Conservation (phyloP, 805 yeast genomes). For the Phaffomyces antillensis region DNA sequence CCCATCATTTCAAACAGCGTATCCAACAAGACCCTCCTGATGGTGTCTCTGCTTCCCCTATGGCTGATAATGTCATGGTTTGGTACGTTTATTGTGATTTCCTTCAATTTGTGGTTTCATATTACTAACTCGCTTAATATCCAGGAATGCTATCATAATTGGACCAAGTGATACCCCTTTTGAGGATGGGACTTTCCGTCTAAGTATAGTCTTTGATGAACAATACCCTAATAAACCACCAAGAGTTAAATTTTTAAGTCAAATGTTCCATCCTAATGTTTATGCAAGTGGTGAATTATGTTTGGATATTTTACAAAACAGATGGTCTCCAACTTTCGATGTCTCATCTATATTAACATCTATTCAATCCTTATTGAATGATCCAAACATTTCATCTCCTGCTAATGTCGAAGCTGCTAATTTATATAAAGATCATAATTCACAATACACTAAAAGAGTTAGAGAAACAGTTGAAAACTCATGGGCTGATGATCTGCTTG, state of each 20-base stretch:
- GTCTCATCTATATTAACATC: constrained; percentile 93
- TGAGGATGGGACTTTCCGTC: constrained; percentile 93
- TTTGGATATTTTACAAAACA: constrained; percentile 88
- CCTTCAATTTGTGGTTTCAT: not conserved
- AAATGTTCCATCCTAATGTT: constrained; percentile 97
- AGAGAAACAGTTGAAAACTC: constrained; percentile 91
- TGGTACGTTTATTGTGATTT: constrained; percentile 33
- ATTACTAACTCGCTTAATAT: constrained; percentile 7
- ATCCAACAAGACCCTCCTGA: constrained; percentile 98
- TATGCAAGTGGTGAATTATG: constrained; percentile 94
- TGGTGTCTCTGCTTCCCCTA: constrained; percentile 95
- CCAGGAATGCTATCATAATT: constrained; percentile 85
- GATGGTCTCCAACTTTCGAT: constrained; percentile 98
- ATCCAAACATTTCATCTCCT: constrained; percentile 93
- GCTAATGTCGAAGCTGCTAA: constrained; percentile 98
- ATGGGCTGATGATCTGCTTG: constrained; percentile 78
- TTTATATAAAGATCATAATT: constrained; percentile 87
- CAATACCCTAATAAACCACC: constrained; percentile 98
- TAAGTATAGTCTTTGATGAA: constrained; percentile 85
- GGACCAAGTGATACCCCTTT: constrained; percentile 98
- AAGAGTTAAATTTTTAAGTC: constrained; percentile 78
- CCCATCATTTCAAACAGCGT: constrained; percentile 38
- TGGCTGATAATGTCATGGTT: constrained; percentile 94
- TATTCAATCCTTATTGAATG: constrained; percentile 85
- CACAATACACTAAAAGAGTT: constrained; percentile 86